Base-by-base conservation (phyloP, 768 basidiomycete species). In the Exidia glandulosa region DNA sequence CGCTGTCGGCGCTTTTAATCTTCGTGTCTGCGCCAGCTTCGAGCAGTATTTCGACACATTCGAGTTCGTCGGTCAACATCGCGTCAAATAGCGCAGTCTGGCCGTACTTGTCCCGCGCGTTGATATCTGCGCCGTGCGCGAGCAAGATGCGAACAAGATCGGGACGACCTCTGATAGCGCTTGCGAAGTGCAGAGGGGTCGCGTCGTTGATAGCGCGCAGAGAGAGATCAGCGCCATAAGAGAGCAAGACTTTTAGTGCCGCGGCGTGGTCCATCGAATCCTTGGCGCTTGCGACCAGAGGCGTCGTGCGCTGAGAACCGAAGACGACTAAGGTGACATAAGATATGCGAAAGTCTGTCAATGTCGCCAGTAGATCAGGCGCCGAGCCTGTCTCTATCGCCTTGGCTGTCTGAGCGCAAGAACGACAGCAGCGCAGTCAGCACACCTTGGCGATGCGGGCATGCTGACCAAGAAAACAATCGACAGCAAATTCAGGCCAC, bases 101-200 rank as follows among this genome's bases (percentile, higher is more conserved):
- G 1, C 81, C 81, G 59, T 77, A 81, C 16, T 75, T 74, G 57
- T 78, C 79, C 61, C 73, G 80, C 5, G 73, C 70, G 63, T 84
- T 76, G 9, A 77, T 73, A 60, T 81, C 72, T 3, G 80, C 82
- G 2, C 79, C 79, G 14, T 70, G 67, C 59, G 73, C 68, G n/a
- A 83, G 61, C 30, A 84, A 69, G 16, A 70, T 61, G 14, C 73
- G 74, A 0, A 70, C 67, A 23, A 81, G 66, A 13, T 72, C 69
- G 30, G 70, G 63, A 0, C 69, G 66, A 2, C 50, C 23, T 0
- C 65, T 63, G 0, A 70, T 67, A 3, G 72, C 72, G 5, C 75
- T 74, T 0, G 72, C 69, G 64, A 82, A 81, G 52, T 79, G 75
- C 3, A 83, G 73, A 1, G 83, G 77, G 1, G 79, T 82, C 68